phyloP scores from a whole-genome alignment of 768 basidiomycete species.

The Amylocystis lapponica region DNA sequence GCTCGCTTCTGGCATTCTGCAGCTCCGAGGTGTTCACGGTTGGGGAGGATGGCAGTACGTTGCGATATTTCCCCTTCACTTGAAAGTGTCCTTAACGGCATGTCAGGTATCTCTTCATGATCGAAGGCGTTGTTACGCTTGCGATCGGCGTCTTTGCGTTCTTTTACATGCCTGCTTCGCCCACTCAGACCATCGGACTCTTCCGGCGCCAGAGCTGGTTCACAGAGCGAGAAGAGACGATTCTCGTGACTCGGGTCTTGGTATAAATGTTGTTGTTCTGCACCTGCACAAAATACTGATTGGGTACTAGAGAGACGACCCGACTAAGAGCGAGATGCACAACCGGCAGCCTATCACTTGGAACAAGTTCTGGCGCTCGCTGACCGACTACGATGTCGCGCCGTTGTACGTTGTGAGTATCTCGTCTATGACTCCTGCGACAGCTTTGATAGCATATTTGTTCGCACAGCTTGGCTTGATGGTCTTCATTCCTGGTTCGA shows the following conservation, averaged over 20 bases:
- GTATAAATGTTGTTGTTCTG: constrained; percentile 62
- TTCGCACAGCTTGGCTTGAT: constrained; percentile 40
- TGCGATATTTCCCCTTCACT: constrained; percentile 49
- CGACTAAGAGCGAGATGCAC: constrained; percentile 55
- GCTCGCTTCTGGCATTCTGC: constrained; percentile 55
- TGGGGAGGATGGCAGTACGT: constrained; percentile 56
- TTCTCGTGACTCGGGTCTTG: constrained; percentile 54
- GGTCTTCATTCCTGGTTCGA: constrained; percentile 43
- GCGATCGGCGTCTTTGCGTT: constrained; percentile 42
- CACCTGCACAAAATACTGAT: constrained; percentile 32
- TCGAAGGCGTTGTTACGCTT: constrained; percentile 43
- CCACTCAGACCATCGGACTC: constrained; percentile 52
- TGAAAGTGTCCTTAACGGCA: constrained; percentile 32
- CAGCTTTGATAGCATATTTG: not conserved
- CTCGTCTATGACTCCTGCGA: not conserved
- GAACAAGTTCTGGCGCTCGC: constrained; percentile 44
- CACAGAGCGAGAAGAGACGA: constrained; percentile 43
- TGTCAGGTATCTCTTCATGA: constrained; percentile 37
- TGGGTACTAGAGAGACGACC: constrained; percentile 9
- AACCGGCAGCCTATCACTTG: constrained; percentile 55
- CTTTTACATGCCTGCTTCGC: constrained; percentile 51
- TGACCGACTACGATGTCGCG: constrained; percentile 63
- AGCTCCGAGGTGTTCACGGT: constrained; percentile 49
- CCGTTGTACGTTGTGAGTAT: constrained; percentile 50
- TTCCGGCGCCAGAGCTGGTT: constrained; percentile 59